Conservation (phyloP, 306 rosid species). For the Pterocarpus macrocarpus region DNA sequence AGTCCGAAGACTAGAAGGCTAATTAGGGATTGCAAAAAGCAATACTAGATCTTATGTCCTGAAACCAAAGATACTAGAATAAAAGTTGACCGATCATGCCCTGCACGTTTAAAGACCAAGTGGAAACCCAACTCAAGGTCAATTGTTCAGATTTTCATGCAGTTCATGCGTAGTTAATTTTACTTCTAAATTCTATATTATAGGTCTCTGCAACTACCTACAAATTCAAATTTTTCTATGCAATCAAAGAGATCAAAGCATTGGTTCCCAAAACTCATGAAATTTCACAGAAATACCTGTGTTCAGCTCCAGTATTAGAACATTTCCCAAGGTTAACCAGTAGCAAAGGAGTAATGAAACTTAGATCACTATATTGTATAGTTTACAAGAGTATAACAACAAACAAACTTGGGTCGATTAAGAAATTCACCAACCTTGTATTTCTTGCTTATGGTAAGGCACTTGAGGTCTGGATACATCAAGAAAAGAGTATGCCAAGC, state of each 20-base stretch:
- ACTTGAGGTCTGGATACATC: slow-evolving; percentile 4
- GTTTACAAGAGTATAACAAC: not conserved
- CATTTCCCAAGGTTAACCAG: not conserved
- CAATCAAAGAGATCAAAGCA: slow-evolving; percentile 11
- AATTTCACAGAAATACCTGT: not conserved
- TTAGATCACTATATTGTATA: slow-evolving; percentile 20
- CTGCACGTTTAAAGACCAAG: too few species aligned
- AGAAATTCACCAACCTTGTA: slow-evolving; percentile 24
- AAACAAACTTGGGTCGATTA: slow-evolving; percentile 7
- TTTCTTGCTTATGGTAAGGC: slow-evolving; percentile 16
- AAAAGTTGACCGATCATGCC: not conserved
- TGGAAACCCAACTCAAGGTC: too few species aligned
- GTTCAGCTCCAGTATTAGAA: slow-evolving; percentile 32
- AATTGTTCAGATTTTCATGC: not conserved
- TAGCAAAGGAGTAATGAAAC: slow-evolving; percentile 9
- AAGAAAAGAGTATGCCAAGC: slow-evolving; percentile 32
- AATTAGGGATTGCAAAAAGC: not conserved
- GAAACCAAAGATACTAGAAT: not conserved
- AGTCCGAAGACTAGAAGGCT: not conserved
- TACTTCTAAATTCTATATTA: not conserved
- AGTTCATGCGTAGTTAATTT: not conserved
- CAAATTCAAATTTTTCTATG: slow-evolving; percentile 9
- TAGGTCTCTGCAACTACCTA: slow-evolving; percentile 2
- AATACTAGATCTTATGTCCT: not conserved
- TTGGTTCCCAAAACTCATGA: not conserved